Percentiles rank a stretch among this genome's conserved stretches.
Evolutionary conservation across 192 early-diverging fungal genomes (phyloP).

Genomic region (Entophlyctis luteolus): DNA sequence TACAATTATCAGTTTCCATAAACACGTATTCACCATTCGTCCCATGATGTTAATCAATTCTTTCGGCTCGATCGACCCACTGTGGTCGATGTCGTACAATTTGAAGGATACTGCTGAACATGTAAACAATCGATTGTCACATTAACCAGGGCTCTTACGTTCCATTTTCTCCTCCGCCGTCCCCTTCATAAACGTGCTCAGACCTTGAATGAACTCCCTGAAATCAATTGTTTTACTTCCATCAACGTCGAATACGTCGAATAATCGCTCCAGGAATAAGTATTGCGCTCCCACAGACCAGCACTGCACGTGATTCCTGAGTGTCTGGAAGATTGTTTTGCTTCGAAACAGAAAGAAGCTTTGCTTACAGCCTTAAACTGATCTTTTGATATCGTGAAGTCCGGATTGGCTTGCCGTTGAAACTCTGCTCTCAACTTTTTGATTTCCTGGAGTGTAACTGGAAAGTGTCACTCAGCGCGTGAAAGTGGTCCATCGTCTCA

Average conservation of each 20-base stretch:
- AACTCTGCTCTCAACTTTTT: conserved; percentile 38
- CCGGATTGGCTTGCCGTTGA: conserved; percentile 35
- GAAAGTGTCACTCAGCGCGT: neutral
- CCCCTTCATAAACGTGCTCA: conserved; percentile 75
- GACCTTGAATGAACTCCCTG: conserved; percentile 54
- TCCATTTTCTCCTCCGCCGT: conserved; percentile 71
- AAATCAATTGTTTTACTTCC: conserved; percentile 64
- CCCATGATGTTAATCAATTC: conserved; percentile 70
- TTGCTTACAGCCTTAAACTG: conserved; percentile 62
- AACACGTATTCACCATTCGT: conserved; percentile 57
- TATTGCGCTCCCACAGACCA: conserved; percentile 60
- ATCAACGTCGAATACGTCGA: conserved; percentile 74
- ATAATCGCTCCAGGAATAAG: conserved; percentile 71
- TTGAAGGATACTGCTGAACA: conserved; percentile 64
- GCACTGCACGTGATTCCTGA: conserved; percentile 50
- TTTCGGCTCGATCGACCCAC: conserved; percentile 66
- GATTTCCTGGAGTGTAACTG: conserved; percentile 42
- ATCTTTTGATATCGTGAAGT: conserved; percentile 57
- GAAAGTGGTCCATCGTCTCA: neutral
- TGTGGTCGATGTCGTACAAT: conserved; percentile 75
- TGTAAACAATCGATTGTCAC: neutral
- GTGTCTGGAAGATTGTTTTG: conserved; percentile 34
- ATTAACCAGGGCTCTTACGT: conserved; percentile 38
- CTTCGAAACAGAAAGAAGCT: neutral
- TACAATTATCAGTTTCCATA: neutral